phyloP scores from a whole-genome alignment of 225 moss, liverwort and hornwort genomes.

The Pleurozium schreberi region DNA sequence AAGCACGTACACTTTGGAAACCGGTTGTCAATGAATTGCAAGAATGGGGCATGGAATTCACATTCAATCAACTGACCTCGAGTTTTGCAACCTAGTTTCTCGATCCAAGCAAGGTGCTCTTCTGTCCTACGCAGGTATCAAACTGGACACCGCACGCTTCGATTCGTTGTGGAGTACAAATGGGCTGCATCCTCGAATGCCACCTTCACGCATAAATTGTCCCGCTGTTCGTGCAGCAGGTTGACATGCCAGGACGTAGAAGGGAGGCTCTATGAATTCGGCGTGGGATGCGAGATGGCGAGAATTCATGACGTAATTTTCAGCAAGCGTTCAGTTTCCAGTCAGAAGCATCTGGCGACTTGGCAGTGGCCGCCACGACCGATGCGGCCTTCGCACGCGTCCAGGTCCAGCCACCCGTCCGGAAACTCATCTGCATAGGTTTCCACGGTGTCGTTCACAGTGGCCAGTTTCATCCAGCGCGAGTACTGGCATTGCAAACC shows the following conservation, averaged over 20 bases:
- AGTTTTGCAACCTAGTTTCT: neutral
- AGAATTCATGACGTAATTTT: neutral
- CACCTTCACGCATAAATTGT: neutral
- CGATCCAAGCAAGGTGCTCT: neutral
- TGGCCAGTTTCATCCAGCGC: neutral
- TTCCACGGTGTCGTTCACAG: constrained; percentile 12
- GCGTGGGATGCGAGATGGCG: neutral
- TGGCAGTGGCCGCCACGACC: constrained; percentile 18
- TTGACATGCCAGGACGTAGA: neutral
- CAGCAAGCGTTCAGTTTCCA: neutral
- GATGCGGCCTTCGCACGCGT: constrained; percentile 26
- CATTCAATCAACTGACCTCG: neutral
- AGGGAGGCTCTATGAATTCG: neutral
- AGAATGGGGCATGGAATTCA: neutral
- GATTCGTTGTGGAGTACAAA: neutral
- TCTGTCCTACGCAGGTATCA: neutral
- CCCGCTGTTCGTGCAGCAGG: neutral
- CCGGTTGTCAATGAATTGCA: neutral
- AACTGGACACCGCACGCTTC: neutral
- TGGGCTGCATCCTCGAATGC: neutral
- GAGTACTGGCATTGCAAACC: constrained; percentile 9
- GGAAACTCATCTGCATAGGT: constrained; percentile 22
- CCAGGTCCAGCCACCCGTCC: constrained; percentile 28
- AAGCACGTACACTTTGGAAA: neutral
- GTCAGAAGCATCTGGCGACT: constrained; percentile 28